Evolutionary conservation across 1,139 yeast genomes (phyloP).

Genomic region (Pichia inconspicua): DNA sequence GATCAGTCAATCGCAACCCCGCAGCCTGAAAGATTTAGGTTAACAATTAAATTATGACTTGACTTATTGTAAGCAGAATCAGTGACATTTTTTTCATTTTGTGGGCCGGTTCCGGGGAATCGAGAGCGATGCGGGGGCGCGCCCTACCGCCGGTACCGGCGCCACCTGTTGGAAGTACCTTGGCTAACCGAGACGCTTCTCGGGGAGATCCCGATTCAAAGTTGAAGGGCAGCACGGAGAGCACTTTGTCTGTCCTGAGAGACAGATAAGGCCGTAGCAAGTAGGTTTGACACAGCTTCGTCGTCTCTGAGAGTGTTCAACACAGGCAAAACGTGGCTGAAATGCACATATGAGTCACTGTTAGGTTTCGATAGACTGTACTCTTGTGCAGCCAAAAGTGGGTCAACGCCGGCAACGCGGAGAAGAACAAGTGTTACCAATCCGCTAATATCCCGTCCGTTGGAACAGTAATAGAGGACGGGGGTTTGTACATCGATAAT

Average conservation of each 20-base stretch:
- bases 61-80: no score
- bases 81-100: neutral
- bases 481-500: slow-evolving; percentile 48
- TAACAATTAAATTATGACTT: no score
- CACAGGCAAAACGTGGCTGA: neutral
- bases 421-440: slow-evolving; percentile 61
- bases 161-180: neutral
- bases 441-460: slow-evolving; percentile 87
- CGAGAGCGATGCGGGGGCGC: neutral
- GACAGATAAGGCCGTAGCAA: neutral
- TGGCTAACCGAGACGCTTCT: neutral
- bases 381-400: slow-evolving; percentile 58
- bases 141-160: neutral
- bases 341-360: neutral
- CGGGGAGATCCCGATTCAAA: neutral
- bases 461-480: slow-evolving; percentile 69
- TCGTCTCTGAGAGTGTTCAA: neutral
- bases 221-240: neutral
- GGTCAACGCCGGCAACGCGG: slow-evolving; percentile 56
- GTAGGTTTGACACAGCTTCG: neutral
- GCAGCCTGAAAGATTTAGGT: neutral
- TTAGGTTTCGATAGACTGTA: neutral
- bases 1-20: neutral
- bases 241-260: neutral
- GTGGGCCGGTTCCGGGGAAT: neutral